Percentiles rank a stretch among this genome's conserved stretches.
Conservation (phyloP, 805 yeast genomes). For the Wickerhamiella sorbophila region DNA sequence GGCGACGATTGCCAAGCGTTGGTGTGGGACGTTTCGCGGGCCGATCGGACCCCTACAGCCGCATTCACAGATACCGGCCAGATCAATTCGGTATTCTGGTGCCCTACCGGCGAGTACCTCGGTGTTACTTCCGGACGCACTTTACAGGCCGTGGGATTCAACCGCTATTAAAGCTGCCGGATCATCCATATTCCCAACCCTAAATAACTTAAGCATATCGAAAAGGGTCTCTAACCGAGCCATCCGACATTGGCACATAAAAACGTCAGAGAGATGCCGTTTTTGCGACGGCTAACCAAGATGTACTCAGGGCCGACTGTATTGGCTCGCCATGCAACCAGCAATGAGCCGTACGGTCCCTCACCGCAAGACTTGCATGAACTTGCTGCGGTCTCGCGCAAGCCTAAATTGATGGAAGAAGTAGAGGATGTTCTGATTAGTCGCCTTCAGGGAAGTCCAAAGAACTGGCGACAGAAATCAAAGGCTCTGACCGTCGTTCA, state of each 20-base stretch:
- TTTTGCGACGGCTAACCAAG: constrained; percentile 1
- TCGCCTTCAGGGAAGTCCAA: constrained; percentile 12
- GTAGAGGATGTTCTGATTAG: constrained; percentile 14
- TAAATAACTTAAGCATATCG: too few relatives aligned
- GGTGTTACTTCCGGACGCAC: constrained; percentile 60
- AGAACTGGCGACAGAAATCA: constrained; percentile 20
- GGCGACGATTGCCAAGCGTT: constrained; percentile 46
- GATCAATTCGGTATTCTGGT: constrained; percentile 67
- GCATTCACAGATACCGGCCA: constrained; percentile 54
- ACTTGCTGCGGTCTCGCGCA: constrained; percentile 10
- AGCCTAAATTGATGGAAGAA: constrained; percentile 12
- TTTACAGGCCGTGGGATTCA: constrained; percentile 39
- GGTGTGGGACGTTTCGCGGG: constrained; percentile 47
- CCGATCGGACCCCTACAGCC: constrained; percentile 26
- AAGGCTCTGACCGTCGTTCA: constrained; percentile 18
- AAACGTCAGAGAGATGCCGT: too few relatives aligned
- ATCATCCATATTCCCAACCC: too few relatives aligned
- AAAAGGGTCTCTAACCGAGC: too few relatives aligned
- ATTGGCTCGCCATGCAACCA: constrained; percentile 16
- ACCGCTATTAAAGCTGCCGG: background rate
- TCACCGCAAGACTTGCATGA: constrained; percentile 16
- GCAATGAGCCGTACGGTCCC: constrained; percentile 16
- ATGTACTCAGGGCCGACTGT: constrained; percentile 8
- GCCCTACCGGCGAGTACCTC: constrained; percentile 60
- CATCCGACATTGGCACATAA: too few relatives aligned